phyloP scores from a whole-genome alignment of 371 early-diverging fungal genomes.

The Chytridiales sp. region DNA sequence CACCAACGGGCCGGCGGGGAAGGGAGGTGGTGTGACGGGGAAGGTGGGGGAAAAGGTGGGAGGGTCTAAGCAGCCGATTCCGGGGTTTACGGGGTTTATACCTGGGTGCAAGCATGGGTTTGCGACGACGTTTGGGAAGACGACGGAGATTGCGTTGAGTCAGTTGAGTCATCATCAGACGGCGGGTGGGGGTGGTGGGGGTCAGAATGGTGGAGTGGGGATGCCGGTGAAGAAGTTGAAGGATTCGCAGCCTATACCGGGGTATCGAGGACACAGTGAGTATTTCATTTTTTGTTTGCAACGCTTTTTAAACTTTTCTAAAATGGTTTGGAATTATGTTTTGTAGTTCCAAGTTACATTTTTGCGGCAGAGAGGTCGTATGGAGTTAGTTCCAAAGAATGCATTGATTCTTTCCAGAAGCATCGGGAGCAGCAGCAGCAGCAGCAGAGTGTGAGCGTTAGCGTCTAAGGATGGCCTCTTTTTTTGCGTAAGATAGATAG shows the following conservation, averaged over 20 bases:
- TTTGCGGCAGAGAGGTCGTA: constrained; percentile 42
- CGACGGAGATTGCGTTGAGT: constrained; percentile 43
- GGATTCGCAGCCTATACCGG: constrained; percentile 44
- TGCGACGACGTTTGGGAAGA: constrained; percentile 49
- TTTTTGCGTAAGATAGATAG: no score
- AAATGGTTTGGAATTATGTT: background rate
- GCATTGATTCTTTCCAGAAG: constrained; percentile 31
- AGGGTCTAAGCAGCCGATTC: constrained; percentile 35
- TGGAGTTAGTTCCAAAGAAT: constrained; percentile 36
- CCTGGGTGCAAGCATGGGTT: constrained; percentile 44
- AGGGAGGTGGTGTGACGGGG: no score
- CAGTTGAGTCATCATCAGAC: constrained; percentile 2
- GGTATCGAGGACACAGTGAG: constrained; percentile 48
- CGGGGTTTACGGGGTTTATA: constrained; percentile 54
- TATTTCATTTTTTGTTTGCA: background rate
- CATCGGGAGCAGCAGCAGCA: no score
- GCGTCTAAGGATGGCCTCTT: no score
- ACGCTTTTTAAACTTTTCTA: background rate
- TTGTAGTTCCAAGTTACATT: constrained; percentile 35
- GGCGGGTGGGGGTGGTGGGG: constrained; percentile 1
- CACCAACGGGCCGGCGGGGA: constrained; percentile 14
- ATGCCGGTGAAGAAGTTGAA: constrained; percentile 42
- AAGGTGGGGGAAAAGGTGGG: no score
- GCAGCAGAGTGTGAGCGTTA: no score
- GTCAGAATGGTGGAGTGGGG: background rate